These are phyloP conservation scores for Neofusicoccum parvum DNA, from an alignment of 2,329 filamentous ascomycete genomes.

Conservation along the genomic window DNA sequence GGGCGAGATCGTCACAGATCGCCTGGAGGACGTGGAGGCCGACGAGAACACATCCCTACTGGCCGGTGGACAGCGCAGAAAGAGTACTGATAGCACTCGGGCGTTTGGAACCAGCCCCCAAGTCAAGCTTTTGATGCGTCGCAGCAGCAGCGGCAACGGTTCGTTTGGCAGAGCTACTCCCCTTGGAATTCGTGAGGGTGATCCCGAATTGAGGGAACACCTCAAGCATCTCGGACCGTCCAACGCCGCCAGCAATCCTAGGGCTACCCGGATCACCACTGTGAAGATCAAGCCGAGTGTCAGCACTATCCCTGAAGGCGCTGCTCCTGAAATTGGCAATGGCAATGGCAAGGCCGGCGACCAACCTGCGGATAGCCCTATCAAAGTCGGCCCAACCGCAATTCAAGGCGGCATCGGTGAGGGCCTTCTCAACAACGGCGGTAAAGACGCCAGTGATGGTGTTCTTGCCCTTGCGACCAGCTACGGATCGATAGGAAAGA, in stretches of 20 bases:
- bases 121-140: slow-evolving; percentile 47
- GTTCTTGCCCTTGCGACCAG: slow-evolving; percentile 59
- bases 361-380: slow-evolving; percentile 37
- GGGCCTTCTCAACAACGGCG: slow-evolving; percentile 56
- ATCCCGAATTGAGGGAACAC: slow-evolving; percentile 60
- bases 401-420: slow-evolving; percentile 56
- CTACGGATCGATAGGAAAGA: slow-evolving; percentile 44
- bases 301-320: slow-evolving; percentile 45
- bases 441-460: slow-evolving; percentile 62
- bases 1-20: slow-evolving; percentile 54
- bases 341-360: slow-evolving; percentile 26
- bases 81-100: slow-evolving; percentile 23
- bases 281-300: slow-evolving; percentile 67
- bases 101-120: slow-evolving; percentile 35
- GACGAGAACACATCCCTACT: slow-evolving; percentile 25
- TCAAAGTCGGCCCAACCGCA: slow-evolving; percentile 39
- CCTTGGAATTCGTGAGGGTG: slow-evolving; percentile 51
- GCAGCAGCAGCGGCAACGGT: slow-evolving; percentile 46
- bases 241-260: slow-evolving; percentile 62
- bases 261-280: slow-evolving; percentile 61
- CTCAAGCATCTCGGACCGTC: slow-evolving; percentile 66
- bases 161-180: slow-evolving; percentile 31
- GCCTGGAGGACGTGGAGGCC: slow-evolving; percentile 29
- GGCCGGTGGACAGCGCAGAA: slow-evolving; percentile 16
- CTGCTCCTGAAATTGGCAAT: slow-evolving; percentile 36